Evolutionary conservation across 2,329 filamentous ascomycete genomes (phyloP).

Genomic region (Purpureocillium lavendulum): DNA sequence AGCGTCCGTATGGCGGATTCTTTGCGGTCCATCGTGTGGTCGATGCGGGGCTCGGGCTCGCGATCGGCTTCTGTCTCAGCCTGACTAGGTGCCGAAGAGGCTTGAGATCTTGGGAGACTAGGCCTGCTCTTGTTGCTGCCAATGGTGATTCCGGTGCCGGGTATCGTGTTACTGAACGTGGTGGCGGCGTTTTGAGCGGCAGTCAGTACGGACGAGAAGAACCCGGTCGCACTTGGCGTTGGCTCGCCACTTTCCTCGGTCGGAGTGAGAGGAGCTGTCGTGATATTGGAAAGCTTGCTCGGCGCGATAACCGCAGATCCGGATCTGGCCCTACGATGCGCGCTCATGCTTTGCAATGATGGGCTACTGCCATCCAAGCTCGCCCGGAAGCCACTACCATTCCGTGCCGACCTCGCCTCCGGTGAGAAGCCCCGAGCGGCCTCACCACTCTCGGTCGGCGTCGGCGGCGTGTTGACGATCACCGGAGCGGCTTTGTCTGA

Average conservation of each 20-base stretch:
- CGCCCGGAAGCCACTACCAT: conserved; percentile 14
- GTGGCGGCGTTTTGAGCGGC: conserved; percentile 88
- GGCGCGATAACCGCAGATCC: conserved; percentile 51
- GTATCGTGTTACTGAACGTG: conserved; percentile 64
- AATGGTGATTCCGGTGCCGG: conserved; percentile 52
- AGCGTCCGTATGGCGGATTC: conserved; percentile 81
- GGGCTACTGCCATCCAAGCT: conserved; percentile 50
- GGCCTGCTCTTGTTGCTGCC: conserved; percentile 29
- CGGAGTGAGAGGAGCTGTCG: conserved; percentile 65
- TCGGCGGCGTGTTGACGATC: conserved; percentile 61
- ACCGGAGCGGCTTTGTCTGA: conserved; percentile 37
- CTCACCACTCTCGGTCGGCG: conserved; percentile 40
- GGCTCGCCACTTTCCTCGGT: conserved; percentile 57
- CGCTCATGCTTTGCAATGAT: conserved; percentile 62
- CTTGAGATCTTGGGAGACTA: conserved; percentile 15
- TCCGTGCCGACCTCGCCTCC: conserved; percentile 19
- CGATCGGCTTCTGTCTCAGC: conserved; percentile 32
- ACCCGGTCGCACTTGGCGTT: conserved; percentile 57
- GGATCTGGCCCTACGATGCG: conserved; percentile 51
- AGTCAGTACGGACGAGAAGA: conserved; percentile 90
- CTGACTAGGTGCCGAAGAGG: conserved; percentile 15
- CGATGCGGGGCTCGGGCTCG: conserved; percentile 21
- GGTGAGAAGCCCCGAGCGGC: conserved; percentile 14
- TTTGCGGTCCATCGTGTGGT: conserved; percentile 42
- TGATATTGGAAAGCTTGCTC: conserved; percentile 79